These are phyloP conservation scores for Raddia distichophylla DNA, from an alignment of 176 grass and related monocot genomes.

Conservation along the genomic window DNA sequence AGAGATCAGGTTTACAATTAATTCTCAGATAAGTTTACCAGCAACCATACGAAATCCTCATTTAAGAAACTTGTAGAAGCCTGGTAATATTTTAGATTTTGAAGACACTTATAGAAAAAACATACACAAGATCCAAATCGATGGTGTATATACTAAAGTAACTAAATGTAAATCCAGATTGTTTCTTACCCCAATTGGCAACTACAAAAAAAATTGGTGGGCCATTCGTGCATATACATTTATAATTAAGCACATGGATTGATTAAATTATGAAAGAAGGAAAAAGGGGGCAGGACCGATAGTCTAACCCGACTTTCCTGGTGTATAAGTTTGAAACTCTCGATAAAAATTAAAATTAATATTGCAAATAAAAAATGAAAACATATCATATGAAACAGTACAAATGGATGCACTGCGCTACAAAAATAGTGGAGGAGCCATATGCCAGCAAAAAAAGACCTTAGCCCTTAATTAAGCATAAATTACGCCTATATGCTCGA, in stretches of 20 bases:
- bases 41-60: neutral
- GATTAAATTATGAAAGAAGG: neutral
- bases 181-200: neutral
- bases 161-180: neutral
- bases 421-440: neutral
- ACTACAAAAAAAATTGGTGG: neutral
- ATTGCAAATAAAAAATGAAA: neutral
- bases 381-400: neutral
- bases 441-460: neutral
- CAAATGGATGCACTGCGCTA: neutral
- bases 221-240: neutral
- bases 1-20: neutral
- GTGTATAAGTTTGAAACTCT: neutral
- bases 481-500: neutral
- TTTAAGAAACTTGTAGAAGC: neutral
- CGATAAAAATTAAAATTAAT: neutral
- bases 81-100: neutral
- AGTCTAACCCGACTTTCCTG: conserved; percentile 1
- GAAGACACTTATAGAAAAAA: neutral
- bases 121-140: neutral
- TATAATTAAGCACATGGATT: neutral
- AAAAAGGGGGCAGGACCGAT: neutral
- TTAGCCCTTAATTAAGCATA: neutral
- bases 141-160: neutral
- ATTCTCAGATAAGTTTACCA: neutral